Evolutionary conservation across 179 eudicot species (phyloP), one percentile per base, ranked within the genome.

Genomic region (Actinidia polygama): DNA sequence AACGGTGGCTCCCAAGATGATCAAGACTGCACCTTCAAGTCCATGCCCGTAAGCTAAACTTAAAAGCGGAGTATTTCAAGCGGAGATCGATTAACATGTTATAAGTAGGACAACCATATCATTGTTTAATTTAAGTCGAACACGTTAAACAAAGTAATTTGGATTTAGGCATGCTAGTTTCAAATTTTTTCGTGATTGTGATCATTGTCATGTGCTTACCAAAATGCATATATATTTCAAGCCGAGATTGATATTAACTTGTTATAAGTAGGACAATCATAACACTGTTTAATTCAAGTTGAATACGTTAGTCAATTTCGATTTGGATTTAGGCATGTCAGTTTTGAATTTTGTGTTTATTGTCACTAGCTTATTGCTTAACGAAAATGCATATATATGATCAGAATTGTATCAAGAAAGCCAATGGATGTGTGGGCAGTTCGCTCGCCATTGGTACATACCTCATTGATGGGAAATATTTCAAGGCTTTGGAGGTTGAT

Each of bases 391-490:
- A 15, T 55, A 14, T 21, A 4, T 55, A 16, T 54, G 7, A 7
- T 44, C 91, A 95, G 98, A 91, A 88, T 95, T 64, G 88, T 95
- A 21, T 91, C 98, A 9, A 90, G 96, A 66, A 95, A 95, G 88
- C 98, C 97, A 1, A 95, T 83, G 91, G 97, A 95, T 78, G 91
- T 94, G 49, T 95, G 98, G 98, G 98, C 97, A 50, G 86, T 95
- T 83, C 95, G 98, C 87, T 95, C 79, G 83, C 88, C 79, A 90
- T 92, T 72, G 97, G 98, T 51, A 95, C 97, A 26, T 95, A 90
- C 83, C 98, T 95, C 79, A 90, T 95, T 1, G 98, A 95, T 55
- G 89, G 90, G n/a, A 95, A 92, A 79, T 95, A 93, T 19, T 95
- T 95, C 89, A 90, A 94, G 81, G 92, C 93, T 50, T 87, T 94